A percentile compares a stretch with the other conserved stretches of the same genome.
These are phyloP conservation scores for Xylaria hypoxylon DNA, from an alignment of 2,329 filamentous ascomycete genomes.

Conservation along the genomic window DNA sequence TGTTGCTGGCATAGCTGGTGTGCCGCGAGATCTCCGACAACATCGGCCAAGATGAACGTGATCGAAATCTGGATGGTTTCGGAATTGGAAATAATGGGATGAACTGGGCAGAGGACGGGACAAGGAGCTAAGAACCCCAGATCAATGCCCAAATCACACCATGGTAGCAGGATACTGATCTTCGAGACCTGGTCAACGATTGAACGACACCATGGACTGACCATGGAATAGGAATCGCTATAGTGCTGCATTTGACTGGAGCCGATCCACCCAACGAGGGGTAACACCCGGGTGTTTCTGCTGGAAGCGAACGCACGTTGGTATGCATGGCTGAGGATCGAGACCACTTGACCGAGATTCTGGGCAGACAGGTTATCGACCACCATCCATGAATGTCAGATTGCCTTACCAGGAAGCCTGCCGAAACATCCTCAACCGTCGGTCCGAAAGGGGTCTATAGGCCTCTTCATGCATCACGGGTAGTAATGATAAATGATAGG, in stretches of 20 bases:
- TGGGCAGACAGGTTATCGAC: constrained; percentile 13
- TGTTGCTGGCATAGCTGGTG: constrained; percentile 21
- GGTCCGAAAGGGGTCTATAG: constrained; percentile 16
- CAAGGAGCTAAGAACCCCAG: constrained; percentile 13
- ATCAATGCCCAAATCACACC: constrained; percentile 22
- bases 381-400: constrained; percentile 20
- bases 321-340: constrained; percentile 37
- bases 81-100: constrained; percentile 21
- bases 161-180: constrained; percentile 24
- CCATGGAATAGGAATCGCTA: constrained; percentile 24
- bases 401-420: constrained; percentile 21
- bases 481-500: not conserved
- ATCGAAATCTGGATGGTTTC: constrained; percentile 2
- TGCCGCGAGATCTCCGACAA: constrained; percentile 17
- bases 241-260: constrained; percentile 28
- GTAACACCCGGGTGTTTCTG: constrained; percentile 35
- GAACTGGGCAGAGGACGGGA: constrained; percentile 23
- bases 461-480: constrained; percentile 5
- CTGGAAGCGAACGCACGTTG: constrained; percentile 38
- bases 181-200: constrained; percentile 29
- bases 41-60: constrained; percentile 5
- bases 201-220: constrained; percentile 23
- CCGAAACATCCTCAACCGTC: constrained; percentile 14
- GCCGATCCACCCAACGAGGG: constrained; percentile 33
- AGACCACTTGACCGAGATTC: constrained; percentile 35